These are phyloP conservation scores for Suhomyces coccinellae DNA, from an alignment of 1,139 yeast species.

Conservation along the genomic window DNA sequence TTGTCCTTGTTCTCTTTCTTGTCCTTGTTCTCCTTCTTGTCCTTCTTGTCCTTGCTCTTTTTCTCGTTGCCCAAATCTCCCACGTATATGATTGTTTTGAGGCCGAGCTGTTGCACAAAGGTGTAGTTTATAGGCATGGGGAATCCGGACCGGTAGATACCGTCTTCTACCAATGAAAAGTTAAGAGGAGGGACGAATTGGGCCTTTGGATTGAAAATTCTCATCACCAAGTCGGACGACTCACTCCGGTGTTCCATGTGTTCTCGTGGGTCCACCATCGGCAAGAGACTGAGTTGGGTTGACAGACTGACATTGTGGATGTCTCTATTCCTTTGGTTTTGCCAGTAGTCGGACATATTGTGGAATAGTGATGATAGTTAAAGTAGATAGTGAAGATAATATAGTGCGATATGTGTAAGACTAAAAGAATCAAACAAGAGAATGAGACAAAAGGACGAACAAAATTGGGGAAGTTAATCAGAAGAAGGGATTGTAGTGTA, in stretches of 20 bases:
- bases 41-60: slow-evolving; percentile 6
- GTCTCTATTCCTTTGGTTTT: slow-evolving; percentile 6
- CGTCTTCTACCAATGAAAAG: slow-evolving; percentile 84
- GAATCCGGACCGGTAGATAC: slow-evolving; percentile 88
- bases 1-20: slow-evolving; percentile 4
- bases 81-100: slow-evolving; percentile 78
- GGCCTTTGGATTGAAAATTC: slow-evolving; percentile 18
- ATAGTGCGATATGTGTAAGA: neutral
- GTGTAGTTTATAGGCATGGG: slow-evolving; percentile 86
- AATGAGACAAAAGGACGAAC: no score
- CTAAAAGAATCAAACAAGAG: no score
- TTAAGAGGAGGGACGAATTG: slow-evolving; percentile 82
- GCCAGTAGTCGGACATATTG: slow-evolving; percentile 2
- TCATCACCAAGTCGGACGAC: slow-evolving; percentile 8
- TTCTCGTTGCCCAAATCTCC: slow-evolving; percentile 60
- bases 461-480: no score
- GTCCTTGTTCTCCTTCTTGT: slow-evolving; percentile 15
- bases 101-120: slow-evolving; percentile 65
- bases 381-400: neutral
- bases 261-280: slow-evolving; percentile 10
- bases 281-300: slow-evolving; percentile 10
- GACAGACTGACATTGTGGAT: slow-evolving; percentile 10
- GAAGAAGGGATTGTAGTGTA: no score
- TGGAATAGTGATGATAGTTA: neutral
- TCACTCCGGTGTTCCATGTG: neutral